Percentiles rank a stretch among this genome's conserved stretches.
Evolutionary conservation across 768 basidiomycete genomes (phyloP).

Genomic region (Termitomyces sp.): DNA sequence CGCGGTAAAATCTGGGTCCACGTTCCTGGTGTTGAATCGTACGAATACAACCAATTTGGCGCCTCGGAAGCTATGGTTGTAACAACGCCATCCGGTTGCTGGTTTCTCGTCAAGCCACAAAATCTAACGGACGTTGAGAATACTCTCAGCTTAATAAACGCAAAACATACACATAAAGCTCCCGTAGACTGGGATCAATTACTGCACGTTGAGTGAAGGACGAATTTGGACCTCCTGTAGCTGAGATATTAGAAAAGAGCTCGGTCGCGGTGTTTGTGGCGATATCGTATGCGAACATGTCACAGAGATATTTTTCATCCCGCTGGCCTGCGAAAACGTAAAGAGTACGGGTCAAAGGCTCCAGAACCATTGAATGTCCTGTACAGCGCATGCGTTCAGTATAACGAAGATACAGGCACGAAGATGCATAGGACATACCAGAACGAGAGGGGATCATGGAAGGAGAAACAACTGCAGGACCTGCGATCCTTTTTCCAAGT

Average conservation of each 20-base stretch:
- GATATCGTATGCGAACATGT: conserved; percentile 75
- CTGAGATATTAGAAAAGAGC: conserved; percentile 57
- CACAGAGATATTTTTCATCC: conserved; percentile 60
- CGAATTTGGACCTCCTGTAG: conserved; percentile 61
- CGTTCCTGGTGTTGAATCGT: conserved; percentile 51
- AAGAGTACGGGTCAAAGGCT: conserved; percentile 49
- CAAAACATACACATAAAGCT: conserved; percentile 68
- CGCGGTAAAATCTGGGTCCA: conserved; percentile 58
- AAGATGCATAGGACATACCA: conserved; percentile 30
- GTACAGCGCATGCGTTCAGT: neutral
- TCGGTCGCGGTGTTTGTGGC: conserved; percentile 52
- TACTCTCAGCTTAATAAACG: neutral
- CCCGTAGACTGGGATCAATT: conserved; percentile 54
- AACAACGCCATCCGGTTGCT: conserved; percentile 27
- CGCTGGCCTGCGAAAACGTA: conserved; percentile 75
- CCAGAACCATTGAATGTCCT: conserved; percentile 84
- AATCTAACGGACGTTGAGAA: conserved; percentile 35
- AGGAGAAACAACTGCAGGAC: conserved; percentile 26
- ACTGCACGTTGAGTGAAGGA: conserved; percentile 74
- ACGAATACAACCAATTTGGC: conserved; percentile 67
- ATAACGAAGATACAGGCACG: neutral
- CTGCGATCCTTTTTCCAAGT: conserved; percentile 17
- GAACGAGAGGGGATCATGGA: conserved; percentile 53
- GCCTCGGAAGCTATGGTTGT: conserved; percentile 42
- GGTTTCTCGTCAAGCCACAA: conserved; percentile 50